Conservation (phyloP, 805 yeast genomes). For the Pichia gijzeniarum region DNA sequence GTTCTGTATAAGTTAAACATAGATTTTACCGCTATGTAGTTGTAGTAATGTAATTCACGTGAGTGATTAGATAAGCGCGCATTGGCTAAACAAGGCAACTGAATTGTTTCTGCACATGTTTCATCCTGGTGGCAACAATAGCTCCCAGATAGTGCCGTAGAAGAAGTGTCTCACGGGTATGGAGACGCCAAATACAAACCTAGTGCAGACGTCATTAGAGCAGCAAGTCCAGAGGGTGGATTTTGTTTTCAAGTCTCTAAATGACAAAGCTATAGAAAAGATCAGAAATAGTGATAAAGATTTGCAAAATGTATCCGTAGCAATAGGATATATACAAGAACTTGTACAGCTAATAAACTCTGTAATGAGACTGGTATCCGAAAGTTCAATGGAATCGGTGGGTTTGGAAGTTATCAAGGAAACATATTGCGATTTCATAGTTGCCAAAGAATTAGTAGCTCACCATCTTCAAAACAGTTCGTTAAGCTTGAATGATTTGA, state of each 20-base stretch:
- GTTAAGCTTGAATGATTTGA: not conserved
- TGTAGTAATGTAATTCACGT: not conserved
- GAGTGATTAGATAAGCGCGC: conserved; percentile 1
- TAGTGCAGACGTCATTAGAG: conserved; percentile 1
- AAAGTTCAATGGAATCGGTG: not conserved
- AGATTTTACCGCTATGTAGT: too few species aligned
- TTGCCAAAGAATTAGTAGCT: conserved; percentile 1
- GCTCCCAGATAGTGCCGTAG: not conserved
- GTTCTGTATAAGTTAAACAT: not conserved
- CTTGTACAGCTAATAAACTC: not conserved
- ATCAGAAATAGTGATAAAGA: not conserved
- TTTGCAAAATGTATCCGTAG: not conserved
- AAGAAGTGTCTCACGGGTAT: not conserved
- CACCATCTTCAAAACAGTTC: not conserved
- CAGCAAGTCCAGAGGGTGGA: conserved; percentile 3
- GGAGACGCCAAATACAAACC: conserved; percentile 7
- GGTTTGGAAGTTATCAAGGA: conserved; percentile 5
- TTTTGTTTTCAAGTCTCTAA: conserved; percentile 4
- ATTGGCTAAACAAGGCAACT: not conserved
- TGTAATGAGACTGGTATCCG: not conserved
- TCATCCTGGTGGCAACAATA: not conserved
- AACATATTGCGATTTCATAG: conserved; percentile 6
- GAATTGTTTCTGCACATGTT: not conserved
- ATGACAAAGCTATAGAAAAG: conserved; percentile 2
- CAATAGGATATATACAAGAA: not conserved